phyloP scores from a whole-genome alignment of 441 rosid species.

The Arabidopsis hybrid region DNA sequence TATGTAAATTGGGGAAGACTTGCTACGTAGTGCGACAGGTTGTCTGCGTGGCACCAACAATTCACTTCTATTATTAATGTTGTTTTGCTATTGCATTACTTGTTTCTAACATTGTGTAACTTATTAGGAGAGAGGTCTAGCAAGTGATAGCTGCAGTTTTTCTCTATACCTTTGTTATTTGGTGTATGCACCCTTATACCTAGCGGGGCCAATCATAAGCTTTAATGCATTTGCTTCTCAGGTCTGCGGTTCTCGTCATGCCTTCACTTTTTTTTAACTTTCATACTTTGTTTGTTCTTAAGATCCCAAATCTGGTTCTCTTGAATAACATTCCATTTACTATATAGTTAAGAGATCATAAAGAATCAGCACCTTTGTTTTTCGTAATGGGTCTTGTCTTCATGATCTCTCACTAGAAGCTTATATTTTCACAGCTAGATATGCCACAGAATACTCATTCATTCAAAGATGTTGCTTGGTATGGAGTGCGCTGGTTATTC shows the following conservation, averaged over 20 bases:
- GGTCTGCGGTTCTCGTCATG: constrained; percentile 53
- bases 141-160: constrained; percentile 53
- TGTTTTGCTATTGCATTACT: constrained; percentile 4
- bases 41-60: constrained; percentile 3
- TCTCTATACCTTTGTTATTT: constrained; percentile 78
- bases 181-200: constrained; percentile 91
- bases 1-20: constrained; percentile 44
- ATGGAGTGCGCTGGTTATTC: constrained; percentile 82
- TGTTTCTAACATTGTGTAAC: constrained; percentile 33
- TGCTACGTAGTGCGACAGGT: constrained; percentile 46
- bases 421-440: constrained; percentile 62
- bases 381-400: constrained; percentile 10
- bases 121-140: constrained; percentile 68
- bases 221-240: constrained; percentile 95
- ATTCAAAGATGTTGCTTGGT: constrained; percentile 58
- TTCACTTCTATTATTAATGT: constrained; percentile 18
- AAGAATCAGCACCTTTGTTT: constrained; percentile 5
- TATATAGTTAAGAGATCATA: constrained; percentile 16
- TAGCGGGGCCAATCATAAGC: constrained; percentile 92
- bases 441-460: constrained; percentile 72
- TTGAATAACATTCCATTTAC: not conserved
- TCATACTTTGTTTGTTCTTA: not conserved
- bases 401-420: constrained; percentile 28
- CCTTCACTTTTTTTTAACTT: constrained; percentile 9
- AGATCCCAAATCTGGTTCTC: not conserved